These are phyloP conservation scores for Paramecium pentaurelia DNA, from an alignment of 73 alveolate species.

Conservation along the genomic window DNA sequence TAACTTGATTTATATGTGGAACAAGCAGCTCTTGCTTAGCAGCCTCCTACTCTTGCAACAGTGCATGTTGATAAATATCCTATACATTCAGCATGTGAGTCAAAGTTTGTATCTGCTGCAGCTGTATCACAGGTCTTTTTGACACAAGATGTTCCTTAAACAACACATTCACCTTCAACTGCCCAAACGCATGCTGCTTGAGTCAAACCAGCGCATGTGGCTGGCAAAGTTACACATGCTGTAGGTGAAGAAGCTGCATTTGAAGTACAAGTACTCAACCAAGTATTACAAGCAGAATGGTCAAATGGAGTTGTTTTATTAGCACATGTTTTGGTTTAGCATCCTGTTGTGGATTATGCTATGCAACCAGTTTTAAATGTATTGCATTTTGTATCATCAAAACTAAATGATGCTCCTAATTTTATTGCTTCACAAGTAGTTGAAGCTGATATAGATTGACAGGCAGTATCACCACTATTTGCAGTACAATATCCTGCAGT, in stretches of 20 bases:
- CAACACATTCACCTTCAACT: background rate
- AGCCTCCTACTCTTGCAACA: background rate
- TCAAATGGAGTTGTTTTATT: background rate
- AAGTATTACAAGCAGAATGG: background rate
- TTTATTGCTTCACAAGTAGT: background rate
- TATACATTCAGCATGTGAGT: background rate
- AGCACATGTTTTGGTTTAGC: background rate
- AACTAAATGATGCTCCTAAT: background rate
- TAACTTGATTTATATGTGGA: background rate
- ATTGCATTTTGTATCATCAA: background rate
- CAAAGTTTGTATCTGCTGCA: background rate
- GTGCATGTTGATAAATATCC: background rate
- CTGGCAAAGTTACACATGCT: background rate
- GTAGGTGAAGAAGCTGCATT: background rate
- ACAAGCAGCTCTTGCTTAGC: background rate
- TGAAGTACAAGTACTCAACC: background rate
- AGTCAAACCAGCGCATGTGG: background rate
- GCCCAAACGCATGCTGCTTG: background rate
- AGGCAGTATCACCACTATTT: background rate
- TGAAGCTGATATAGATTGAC: background rate
- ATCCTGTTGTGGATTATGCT: background rate
- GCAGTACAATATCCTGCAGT: background rate
- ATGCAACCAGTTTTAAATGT: background rate
- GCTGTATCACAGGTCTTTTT: background rate
- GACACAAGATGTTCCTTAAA: background rate